Percentiles rank a stretch among this genome's conserved stretches.
Evolutionary conservation across 108 stramenopile species (phyloP).

Genomic region (Chaetoceros tenuissimus): DNA sequence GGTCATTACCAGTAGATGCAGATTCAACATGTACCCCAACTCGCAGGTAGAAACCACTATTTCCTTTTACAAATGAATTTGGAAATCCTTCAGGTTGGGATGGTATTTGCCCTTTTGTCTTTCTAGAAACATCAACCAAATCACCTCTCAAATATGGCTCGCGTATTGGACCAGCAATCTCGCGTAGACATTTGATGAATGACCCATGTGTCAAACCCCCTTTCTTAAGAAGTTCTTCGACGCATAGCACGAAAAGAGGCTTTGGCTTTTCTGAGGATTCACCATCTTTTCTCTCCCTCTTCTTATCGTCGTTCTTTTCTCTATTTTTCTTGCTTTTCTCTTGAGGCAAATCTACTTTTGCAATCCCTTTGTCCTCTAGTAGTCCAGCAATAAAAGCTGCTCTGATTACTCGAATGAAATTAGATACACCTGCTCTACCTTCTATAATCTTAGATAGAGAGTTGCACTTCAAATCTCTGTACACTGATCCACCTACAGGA

Average conservation of each 20-base stretch:
- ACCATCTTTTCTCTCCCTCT: neutral
- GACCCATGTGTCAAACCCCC: slow-evolving; percentile 68
- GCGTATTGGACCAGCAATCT: slow-evolving; percentile 60
- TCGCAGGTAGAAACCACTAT: slow-evolving; percentile 60
- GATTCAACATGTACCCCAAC: slow-evolving; percentile 80
- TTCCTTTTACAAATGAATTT: slow-evolving; percentile 74
- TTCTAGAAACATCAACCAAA: slow-evolving; percentile 70
- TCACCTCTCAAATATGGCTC: slow-evolving; percentile 72
- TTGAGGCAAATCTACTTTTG: slow-evolving; percentile 27
- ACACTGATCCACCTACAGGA: slow-evolving; percentile 72
- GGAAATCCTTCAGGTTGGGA: slow-evolving; percentile 82
- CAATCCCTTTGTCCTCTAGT: slow-evolving; percentile 54
- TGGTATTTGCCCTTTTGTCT: slow-evolving; percentile 39
- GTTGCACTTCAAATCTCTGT: slow-evolving; percentile 58
- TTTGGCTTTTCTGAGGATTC: slow-evolving; percentile 10
- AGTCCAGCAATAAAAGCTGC: slow-evolving; percentile 73
- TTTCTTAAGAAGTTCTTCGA: slow-evolving; percentile 77
- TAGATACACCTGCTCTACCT: slow-evolving; percentile 62
- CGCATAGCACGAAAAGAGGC: slow-evolving; percentile 69
- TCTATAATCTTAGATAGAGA: slow-evolving; percentile 52
- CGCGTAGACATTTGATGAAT: slow-evolving; percentile 70
- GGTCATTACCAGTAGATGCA: slow-evolving; percentile 61
- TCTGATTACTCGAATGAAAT: slow-evolving; percentile 66
- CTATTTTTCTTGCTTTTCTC: slow-evolving; percentile 1
- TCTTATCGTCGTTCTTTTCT: slow-evolving; percentile 6